Conservation (phyloP, 345 rosid genomes). For the Moringa oleifera region DNA sequence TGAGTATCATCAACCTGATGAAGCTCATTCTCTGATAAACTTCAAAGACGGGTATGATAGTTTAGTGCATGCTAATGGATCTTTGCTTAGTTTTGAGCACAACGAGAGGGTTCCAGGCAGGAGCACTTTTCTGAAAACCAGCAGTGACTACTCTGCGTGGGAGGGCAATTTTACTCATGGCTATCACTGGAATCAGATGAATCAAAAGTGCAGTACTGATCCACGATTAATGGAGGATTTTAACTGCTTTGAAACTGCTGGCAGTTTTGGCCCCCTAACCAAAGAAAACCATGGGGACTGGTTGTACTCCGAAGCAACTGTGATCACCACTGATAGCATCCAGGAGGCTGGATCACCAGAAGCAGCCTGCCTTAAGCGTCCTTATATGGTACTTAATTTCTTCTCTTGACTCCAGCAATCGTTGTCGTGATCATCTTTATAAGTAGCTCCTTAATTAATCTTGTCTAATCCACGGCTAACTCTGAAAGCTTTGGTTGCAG, state of each 20-base stretch:
- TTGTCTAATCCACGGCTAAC: too few species aligned
- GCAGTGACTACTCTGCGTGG: constrained; percentile 29
- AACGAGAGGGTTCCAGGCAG: constrained; percentile 19
- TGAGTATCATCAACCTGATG: constrained; percentile 24
- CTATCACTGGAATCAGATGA: constrained; percentile 32
- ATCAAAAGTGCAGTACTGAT: constrained; percentile 24
- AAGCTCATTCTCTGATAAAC: constrained; percentile 55
- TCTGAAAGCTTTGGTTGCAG: constrained; percentile 24
- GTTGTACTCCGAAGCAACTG: constrained; percentile 52
- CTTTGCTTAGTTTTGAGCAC: constrained; percentile 67
- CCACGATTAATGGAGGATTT: constrained; percentile 36
- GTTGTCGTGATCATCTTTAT: not conserved
- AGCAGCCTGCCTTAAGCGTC: constrained; percentile 47
- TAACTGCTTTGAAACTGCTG: constrained; percentile 32
- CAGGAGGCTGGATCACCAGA: constrained; percentile 37
- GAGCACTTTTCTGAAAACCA: constrained; percentile 1
- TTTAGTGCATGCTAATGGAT: constrained; percentile 31
- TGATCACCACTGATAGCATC: constrained; percentile 34
- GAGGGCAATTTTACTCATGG: constrained; percentile 20
- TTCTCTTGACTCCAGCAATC: not conserved
- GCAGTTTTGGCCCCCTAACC: constrained; percentile 23
- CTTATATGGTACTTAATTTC: constrained; percentile 39
- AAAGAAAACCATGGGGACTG: constrained; percentile 40
- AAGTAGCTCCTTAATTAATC: not conserved
- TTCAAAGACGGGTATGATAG: constrained; percentile 34